Evolutionary conservation across 208 protist species (phyloP), one percentile per base, ranked within the genome.

Genomic region (Wallacemonas sp.): DNA sequence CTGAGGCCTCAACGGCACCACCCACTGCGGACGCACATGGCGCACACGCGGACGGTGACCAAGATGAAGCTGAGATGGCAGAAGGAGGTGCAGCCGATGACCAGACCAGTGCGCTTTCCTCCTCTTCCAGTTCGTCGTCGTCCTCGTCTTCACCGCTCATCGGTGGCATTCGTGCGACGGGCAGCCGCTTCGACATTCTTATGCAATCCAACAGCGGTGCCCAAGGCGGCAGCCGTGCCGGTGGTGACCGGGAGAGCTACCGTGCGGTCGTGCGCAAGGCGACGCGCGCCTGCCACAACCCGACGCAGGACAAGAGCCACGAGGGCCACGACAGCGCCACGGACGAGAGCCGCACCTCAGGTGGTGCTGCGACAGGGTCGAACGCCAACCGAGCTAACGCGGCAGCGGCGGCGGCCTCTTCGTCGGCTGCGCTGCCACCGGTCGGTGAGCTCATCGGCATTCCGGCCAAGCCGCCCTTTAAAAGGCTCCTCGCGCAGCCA

Each of bases 101-200:
- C 3, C 34, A 54, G 4, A 24, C 34, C 26, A 41, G 34, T 17
- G 48, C 44, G 13, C 39, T 57, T 0, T 24, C 21, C 27, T 52
- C 38, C 9, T 61, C 60, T 0, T 68, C 68, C 27, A 46, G 67
- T 10, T 60, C 21, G 9, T 58, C 45, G 5, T 60, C 55, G 13
- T 33, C 45, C 2, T 9, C 36, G 24, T 55, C 5, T 3, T 2
- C 24, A 21, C 8, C 42, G 21, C 3, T 38, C 3, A n/a, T 52
- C 4, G 6, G 26, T 30, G 33, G 3, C 3, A 33, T 32, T 42
- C 52, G 12, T 5, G 42, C 26, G 37, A 79, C 66, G 13, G 71
- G 71, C 13, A 89, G 69, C 37, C 66, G 83, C 32, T 89, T 89
- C 64, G 79, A 89, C 58, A 77, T 89, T 59, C 73, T 86, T 6